These are phyloP conservation scores for Medicago lupulina DNA, from an alignment of 306 rosid species.

Conservation along the genomic window DNA sequence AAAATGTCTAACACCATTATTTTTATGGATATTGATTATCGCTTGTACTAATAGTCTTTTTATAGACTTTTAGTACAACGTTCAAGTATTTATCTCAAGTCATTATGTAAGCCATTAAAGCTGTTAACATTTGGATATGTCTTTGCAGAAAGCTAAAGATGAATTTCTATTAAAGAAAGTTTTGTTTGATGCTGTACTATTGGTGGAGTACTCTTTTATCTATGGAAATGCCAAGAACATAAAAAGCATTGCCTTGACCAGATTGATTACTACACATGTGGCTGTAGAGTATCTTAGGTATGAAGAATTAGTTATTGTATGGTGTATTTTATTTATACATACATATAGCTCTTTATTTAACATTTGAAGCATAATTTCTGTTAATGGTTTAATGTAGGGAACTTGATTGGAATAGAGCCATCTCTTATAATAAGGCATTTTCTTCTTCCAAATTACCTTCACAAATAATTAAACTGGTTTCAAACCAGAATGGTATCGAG, in stretches of 20 bases:
- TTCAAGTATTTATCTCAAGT: slow-evolving; percentile 18
- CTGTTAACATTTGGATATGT: slow-evolving; percentile 25
- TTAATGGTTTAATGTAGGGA: slow-evolving; percentile 51
- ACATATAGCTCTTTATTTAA: background rate
- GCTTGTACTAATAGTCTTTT: background rate
- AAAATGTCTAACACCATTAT: background rate
- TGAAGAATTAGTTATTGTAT: slow-evolving; percentile 8
- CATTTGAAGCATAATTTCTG: slow-evolving; percentile 28
- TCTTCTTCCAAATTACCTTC: slow-evolving; percentile 58
- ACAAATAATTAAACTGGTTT: slow-evolving; percentile 61
- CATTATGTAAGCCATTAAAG: slow-evolving; percentile 17
- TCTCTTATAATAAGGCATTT: slow-evolving; percentile 64
- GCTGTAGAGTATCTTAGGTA: slow-evolving; percentile 74
- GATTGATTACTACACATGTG: slow-evolving; percentile 66
- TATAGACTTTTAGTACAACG: background rate
- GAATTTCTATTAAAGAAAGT: slow-evolving; percentile 66
- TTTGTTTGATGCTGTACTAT: slow-evolving; percentile 69
- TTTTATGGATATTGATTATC: background rate
- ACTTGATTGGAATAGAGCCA: slow-evolving; percentile 68
- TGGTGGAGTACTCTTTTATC: slow-evolving; percentile 76
- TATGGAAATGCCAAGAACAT: slow-evolving; percentile 47
- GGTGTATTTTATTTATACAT: background rate
- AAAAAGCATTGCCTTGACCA: slow-evolving; percentile 53
- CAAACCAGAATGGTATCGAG: slow-evolving; percentile 47
- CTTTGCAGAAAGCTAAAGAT: slow-evolving; percentile 70